Base-by-base conservation (phyloP, 371 early-diverging fungal genomes). In the Smittium culicis region DNA sequence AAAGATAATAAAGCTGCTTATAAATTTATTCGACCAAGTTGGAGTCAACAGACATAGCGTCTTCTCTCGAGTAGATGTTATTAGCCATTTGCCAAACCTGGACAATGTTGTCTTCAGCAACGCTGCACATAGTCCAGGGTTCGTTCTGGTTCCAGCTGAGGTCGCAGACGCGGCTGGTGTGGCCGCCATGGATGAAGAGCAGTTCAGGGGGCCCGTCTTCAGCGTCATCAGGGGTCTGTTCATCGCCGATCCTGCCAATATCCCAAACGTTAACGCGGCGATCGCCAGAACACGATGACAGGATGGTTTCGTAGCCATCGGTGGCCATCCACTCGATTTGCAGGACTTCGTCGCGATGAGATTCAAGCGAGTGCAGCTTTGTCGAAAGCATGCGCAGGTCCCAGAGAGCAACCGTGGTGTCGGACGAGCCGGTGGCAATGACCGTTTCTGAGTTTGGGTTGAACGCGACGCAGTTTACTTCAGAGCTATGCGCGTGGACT, bases 181-280 rank as follows among this genome's bases (percentile, higher is more conserved):
- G 99, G 29, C 99, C 99, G 64, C 96, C 96, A 74, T 99, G 99
- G 57, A 99, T 85, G 83, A 99, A 99, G 88, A 98, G 76, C 27
- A 99, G 82, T 78, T 99, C 99, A 29, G 99, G 96, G 66, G 97
- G 97, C 2, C 98, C 98, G 78, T 99, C 98, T 73, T 90, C 96
- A 34, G 91, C 91, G 79, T 96, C 97, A 75, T 96, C 98, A 17
- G 93, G 85, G 1, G 89, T 85, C 79, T 95, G 96, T 75, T 94
- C 95, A 72, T 90, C 88, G 64, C 98, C 98, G 72, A 93, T 92
- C 31, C 88, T 83, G 70, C 85, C 83, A 68, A 98, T 74, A 77
- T 99, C 99, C 99, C 99, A 99, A 31, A 99, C 83, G 68, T 88
- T 86, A 65, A 99, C 85, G 30, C 96, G 82, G 68, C 98, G 86